Evolutionary conservation across 176 grass and related monocot species (phyloP).

Genomic region (Chrysopogon serrulatus): DNA sequence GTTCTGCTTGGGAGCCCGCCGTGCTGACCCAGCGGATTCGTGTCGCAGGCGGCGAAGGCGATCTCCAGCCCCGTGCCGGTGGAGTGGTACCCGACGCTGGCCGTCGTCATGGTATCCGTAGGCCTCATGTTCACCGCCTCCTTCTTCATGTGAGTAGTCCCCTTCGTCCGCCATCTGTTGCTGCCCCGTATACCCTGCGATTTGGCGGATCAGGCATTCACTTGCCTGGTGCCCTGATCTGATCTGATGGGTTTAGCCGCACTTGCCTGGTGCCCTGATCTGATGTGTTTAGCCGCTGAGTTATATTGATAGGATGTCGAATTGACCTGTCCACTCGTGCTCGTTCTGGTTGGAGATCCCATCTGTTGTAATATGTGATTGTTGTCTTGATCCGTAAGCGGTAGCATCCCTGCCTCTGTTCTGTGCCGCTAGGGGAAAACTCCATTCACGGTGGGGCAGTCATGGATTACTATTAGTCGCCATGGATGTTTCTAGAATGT

Average conservation of each 20-base stretch:
- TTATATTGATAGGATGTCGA: background rate
- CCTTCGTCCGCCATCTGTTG: background rate
- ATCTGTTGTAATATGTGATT: background rate
- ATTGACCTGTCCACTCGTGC: background rate
- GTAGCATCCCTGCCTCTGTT: background rate
- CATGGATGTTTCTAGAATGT: background rate
- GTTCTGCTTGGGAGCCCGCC: background rate
- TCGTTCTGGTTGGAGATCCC: background rate
- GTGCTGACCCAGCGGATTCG: background rate
- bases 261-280: background rate
- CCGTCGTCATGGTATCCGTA: conserved; percentile 57
- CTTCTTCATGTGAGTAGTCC: conserved; percentile 92
- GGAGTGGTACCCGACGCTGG: conserved; percentile 72
- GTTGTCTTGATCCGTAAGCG: background rate
- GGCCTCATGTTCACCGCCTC: conserved; percentile 81
- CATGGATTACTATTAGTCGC: background rate
- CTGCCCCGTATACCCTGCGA: background rate
- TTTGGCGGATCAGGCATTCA: background rate
- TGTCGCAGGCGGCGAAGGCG: conserved; percentile 70
- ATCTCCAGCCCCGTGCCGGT: conserved; percentile 85
- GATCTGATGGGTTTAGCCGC: background rate
- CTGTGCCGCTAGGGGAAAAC: background rate
- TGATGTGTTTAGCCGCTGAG: background rate
- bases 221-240: background rate
- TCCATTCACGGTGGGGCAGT: background rate